Base-by-base conservation (phyloP, 2,329 filamentous ascomycete genomes). In the Fusarium sp. region DNA sequence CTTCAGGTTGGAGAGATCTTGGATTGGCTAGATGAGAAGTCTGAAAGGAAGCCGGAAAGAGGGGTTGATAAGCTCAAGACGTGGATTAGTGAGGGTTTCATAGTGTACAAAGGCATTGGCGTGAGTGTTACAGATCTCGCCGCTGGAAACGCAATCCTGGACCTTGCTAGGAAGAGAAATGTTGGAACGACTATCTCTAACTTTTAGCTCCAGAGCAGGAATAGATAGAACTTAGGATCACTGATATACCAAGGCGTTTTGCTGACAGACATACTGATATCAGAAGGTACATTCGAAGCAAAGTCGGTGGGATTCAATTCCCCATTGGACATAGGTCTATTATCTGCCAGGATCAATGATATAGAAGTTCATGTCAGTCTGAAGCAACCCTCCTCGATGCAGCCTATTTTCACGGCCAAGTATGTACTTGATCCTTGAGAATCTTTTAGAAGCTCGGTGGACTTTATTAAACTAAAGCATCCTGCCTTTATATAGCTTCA, bases 1-100 rank as follows among this genome's bases (percentile, higher is more conserved):
- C 87, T 92, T 0, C 91, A 93, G 78, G 81, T 93, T n/a, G 91
- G 92, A n/a, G 48, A 75, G 41, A 39, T 76, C 2, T 12, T 79
- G 1, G 61, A 58, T n/a, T 75, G 48, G 60, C 32, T 59, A 4
- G 45, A 56, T 41, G 53, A 35, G 2, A 26, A 39, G 11, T 53
- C 68, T 11, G 36, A 20, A 5, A 54, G 42, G 3, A 24, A 48
- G 9, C 56, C 55, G 0, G 42, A 26, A 5, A 50, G 26, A 2
- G 51, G 48, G 11, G 6, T 53, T 15, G 64, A 62, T 13, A 64
- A 42, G 13, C 62, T 72, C 15, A 56, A 62, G 17, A 18, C 3
- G 5, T 77, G 67, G 63, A 38, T 70, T 42, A 56, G 69, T 18
- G 79, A 75, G 24, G 81, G 69, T 6, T 79, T 75, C 60, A 54